Evolutionary conservation across 192 early-diverging fungal genomes (phyloP).

Genomic region (Gaertneriomyces sp.): DNA sequence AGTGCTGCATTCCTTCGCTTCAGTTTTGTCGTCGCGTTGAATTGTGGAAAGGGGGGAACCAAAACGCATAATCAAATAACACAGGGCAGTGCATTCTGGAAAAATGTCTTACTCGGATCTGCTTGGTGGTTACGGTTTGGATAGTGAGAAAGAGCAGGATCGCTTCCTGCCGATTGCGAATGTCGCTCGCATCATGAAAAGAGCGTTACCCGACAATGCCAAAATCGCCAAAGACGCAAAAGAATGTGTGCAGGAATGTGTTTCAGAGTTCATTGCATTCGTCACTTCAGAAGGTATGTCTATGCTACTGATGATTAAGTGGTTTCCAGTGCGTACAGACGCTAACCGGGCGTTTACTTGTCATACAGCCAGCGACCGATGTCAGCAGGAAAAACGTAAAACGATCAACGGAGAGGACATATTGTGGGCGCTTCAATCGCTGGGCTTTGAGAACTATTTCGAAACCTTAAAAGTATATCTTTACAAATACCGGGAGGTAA

Average conservation of each 20-base stretch:
- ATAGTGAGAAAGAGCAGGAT: constrained; percentile 57
- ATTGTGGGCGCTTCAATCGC: constrained; percentile 93
- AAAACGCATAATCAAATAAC: too few relatives aligned
- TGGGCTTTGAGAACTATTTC: constrained; percentile 97
- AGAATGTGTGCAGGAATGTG: constrained; percentile 94
- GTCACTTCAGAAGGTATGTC: constrained; percentile 86
- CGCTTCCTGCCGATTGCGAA: constrained; percentile 92
- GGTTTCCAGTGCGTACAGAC: not conserved
- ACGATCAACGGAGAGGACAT: constrained; percentile 99
- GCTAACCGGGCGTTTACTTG: not conserved
- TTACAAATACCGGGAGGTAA: constrained; percentile 83
- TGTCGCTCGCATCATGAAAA: constrained; percentile 97
- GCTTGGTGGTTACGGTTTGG: too few relatives aligned
- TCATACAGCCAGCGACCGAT: constrained; percentile 81
- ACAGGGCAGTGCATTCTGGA: too few relatives aligned
- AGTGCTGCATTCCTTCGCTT: too few relatives aligned
- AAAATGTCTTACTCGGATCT: too few relatives aligned
- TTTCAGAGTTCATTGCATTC: constrained; percentile 97
- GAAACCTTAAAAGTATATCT: constrained; percentile 88
- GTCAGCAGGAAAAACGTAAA: constrained; percentile 92
- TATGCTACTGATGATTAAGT: constrained; percentile 6
- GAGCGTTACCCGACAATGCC: constrained; percentile 91
- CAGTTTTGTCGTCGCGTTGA: too few relatives aligned
- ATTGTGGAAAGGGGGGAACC: too few relatives aligned
- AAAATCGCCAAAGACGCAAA: constrained; percentile 99